Evolutionary conservation across 176 grass and related monocot genomes (phyloP), one percentile per base, ranked within the genome.

Genomic region (barley (Hordeum vulgare)): DNA sequence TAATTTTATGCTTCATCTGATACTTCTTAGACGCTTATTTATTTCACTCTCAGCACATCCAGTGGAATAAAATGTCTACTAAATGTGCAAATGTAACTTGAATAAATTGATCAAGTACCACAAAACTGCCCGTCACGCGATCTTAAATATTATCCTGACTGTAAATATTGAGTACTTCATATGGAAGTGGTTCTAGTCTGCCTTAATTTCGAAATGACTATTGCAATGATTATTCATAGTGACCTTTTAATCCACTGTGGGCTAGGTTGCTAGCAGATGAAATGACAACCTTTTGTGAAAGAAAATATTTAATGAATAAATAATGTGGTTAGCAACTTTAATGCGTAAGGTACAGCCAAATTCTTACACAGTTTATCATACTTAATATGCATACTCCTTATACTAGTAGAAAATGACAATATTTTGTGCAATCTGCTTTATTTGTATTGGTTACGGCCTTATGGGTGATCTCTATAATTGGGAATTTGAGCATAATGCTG

Each of bases 401-500:
- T 33, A 66, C 15, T 35, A 17, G 42, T 49, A 25, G 20, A 54
- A 39, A 81, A 18, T 25, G 7, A 41, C 24, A 51, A 71, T 81
- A 78, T 1, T 5, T 23, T 41, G 12, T 81, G 39, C 33, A 56
- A 36, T 27, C 26, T 25, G 51, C 14, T 60, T 77, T 17, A n/a
- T 70, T 71, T 79, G 58, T 84, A 59, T 79, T 80, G 13, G 72
- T 79, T 40, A 54, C 51, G 18, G 51, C 17, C 18, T 54, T 21
- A 56, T 56, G 53, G 53, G 18, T 21, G 20, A 56, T 23, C 17
- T 34, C 24, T 42, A 66, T 60, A 59, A 25, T 40, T 66, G 28
- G 20, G 29, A 35, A 29, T 75, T 35, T 75, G 15, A 21, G 7
- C n/a, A 45, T 45, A 37, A 24, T 62, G 54, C 37, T 76, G 21